phyloP scores from a whole-genome alignment of 2,329 filamentous ascomycete species.

The Botrytis hyacinthi region DNA sequence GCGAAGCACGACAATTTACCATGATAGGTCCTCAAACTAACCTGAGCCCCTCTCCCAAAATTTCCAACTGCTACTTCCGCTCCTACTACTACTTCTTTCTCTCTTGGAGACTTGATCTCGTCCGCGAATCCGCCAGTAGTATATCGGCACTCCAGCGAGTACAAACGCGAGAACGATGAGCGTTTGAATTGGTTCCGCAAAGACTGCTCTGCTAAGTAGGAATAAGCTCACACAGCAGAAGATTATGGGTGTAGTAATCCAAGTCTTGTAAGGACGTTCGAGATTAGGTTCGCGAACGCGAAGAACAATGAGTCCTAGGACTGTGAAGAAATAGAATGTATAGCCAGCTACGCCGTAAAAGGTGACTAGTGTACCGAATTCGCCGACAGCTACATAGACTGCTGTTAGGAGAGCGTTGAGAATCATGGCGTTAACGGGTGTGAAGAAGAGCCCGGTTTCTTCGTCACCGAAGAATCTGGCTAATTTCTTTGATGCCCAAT shows the following conservation, averaged over 20 bases:
- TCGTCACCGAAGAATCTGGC: conserved; percentile 70
- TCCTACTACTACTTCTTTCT: conserved; percentile 43
- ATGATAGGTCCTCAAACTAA: background rate
- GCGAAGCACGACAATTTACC: background rate
- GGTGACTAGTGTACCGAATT: conserved; percentile 87
- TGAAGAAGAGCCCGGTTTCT: conserved; percentile 80
- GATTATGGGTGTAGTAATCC: conserved; percentile 95
- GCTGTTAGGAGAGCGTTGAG: conserved; percentile 75
- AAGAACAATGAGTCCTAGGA: conserved; percentile 87
- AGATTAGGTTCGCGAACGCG: conserved; percentile 83
- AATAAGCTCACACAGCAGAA: conserved; percentile 98
- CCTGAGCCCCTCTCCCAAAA: conserved; percentile 50
- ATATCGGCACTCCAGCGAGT: conserved; percentile 78
- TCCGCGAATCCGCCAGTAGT: conserved; percentile 78
- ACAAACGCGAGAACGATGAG: conserved; percentile 84
- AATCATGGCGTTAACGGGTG: conserved; percentile 86
- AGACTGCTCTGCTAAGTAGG: conserved; percentile 80
- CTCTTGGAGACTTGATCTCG: conserved; percentile 53
- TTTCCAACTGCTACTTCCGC: conserved; percentile 52
- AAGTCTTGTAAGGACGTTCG: conserved; percentile 89
- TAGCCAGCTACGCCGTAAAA: conserved; percentile 98
- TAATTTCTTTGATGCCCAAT: conserved; percentile 58
- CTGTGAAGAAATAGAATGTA: conserved; percentile 94
- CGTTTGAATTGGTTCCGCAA: conserved; percentile 88
- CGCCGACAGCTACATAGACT: conserved; percentile 79